Evolutionary conservation across 768 basidiomycete genomes (phyloP).

Genomic region (Postia placenta): DNA sequence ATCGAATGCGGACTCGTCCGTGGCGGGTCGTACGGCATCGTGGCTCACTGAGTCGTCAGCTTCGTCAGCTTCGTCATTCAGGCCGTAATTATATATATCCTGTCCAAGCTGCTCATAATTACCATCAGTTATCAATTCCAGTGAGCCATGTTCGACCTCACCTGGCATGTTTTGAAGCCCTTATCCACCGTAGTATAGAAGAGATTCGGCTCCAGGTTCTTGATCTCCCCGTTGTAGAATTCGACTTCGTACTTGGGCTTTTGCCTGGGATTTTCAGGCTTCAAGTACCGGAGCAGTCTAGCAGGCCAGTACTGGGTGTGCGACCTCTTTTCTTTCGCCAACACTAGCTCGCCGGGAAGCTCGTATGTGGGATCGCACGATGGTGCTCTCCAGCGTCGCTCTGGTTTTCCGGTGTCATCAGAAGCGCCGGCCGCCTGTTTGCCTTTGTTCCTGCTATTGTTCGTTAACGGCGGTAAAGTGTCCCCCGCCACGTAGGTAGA

Average conservation of each 20-base stretch:
- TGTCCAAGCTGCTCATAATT: conserved; percentile 55
- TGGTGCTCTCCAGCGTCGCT: conserved; percentile 33
- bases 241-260: conserved; percentile 45
- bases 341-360: conserved; percentile 64
- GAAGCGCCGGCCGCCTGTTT: not conserved
- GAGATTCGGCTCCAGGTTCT: conserved; percentile 37
- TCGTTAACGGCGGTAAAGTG: not conserved
- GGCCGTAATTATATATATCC: conserved; percentile 43
- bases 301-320: conserved; percentile 61
- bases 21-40: not conserved
- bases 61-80: conserved; percentile 24
- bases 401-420: conserved; percentile 1
- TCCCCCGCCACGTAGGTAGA: conserved; percentile 6
- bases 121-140: no score
- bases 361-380: conserved; percentile 42
- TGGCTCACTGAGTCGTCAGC: conserved; percentile 9
- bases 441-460: no score
- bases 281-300: conserved; percentile 44
- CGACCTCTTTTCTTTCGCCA: conserved; percentile 39
- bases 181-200: conserved; percentile 56
- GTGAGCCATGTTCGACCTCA: no score
- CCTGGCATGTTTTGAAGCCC: conserved; percentile 60
- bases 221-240: conserved; percentile 50
- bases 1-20: conserved; percentile 1
- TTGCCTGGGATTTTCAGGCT: conserved; percentile 31